A percentile compares a stretch with the other conserved stretches of the same genome.
phyloP scores from a whole-genome alignment of 2,329 filamentous ascomycete species.

The Arachnopeziza araneosa region DNA sequence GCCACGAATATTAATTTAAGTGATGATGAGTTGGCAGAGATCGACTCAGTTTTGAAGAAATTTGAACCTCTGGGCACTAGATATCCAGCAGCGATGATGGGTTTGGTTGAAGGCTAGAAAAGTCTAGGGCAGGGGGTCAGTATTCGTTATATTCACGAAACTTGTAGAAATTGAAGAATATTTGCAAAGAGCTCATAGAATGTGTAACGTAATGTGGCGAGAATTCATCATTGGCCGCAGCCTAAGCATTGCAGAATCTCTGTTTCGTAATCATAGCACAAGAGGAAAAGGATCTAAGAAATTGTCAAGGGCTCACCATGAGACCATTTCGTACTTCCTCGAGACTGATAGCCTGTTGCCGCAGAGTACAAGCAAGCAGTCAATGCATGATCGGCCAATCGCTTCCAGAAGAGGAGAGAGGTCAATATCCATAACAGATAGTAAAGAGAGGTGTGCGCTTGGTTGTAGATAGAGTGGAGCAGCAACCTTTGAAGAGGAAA shows the following conservation, averaged over 20 bases:
- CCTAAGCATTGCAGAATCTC: neutral
- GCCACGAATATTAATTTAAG: constrained; percentile 43
- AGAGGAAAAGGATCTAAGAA: neutral
- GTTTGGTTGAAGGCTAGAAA: constrained; percentile 6
- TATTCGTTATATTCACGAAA: neutral
- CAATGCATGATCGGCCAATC: too few species aligned
- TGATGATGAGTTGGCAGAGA: constrained; percentile 44
- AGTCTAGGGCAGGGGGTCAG: neutral
- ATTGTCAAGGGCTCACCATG: neutral
- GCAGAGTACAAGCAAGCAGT: too few species aligned
- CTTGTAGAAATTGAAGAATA: neutral
- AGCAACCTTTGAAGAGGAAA: too few species aligned
- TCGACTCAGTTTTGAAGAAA: constrained; percentile 43
- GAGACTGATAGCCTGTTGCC: too few species aligned
- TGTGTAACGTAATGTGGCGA: neutral
- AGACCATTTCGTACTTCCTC: neutral
- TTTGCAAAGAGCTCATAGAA: neutral
- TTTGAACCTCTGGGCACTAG: constrained; percentile 44
- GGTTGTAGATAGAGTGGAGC: too few species aligned
- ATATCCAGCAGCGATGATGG: constrained; percentile 32
- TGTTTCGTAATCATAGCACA: neutral
- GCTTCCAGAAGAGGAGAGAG: too few species aligned
- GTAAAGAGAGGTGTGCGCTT: too few species aligned
- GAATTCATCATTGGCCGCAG: neutral
- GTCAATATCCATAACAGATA: too few species aligned